A percentile compares a stretch with the other conserved stretches of the same genome.
phyloP scores from a whole-genome alignment of 2,329 filamentous ascomycete genomes.

The Talaromyces albobiverticillius region DNA sequence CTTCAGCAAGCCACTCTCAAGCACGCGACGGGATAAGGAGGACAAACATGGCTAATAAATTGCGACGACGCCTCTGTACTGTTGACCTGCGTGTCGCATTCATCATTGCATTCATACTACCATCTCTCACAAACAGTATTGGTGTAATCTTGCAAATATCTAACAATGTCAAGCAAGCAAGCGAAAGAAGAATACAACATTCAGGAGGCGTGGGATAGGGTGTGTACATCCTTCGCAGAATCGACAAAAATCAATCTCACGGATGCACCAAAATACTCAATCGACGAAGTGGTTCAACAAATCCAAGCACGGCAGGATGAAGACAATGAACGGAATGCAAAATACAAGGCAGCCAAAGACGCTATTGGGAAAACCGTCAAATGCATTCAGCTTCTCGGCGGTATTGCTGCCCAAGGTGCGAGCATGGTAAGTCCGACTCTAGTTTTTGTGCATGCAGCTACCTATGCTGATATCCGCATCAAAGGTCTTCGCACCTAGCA shows the following conservation, averaged over 20 bases:
- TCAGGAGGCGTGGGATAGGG: background rate
- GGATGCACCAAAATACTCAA: background rate
- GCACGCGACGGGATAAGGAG: too few species aligned
- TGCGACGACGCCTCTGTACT: too few species aligned
- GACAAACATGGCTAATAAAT: too few species aligned
- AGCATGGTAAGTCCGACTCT: background rate
- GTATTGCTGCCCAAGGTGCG: background rate
- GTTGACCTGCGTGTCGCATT: too few species aligned
- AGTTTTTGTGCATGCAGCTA: background rate
- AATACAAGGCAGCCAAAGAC: background rate
- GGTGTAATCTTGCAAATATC: too few species aligned
- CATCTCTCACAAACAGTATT: too few species aligned
- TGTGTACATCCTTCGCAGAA: background rate
- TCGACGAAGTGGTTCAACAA: background rate
- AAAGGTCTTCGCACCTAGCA: background rate
- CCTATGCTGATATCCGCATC: too few species aligned
- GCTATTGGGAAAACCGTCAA: background rate
- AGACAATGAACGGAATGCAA: background rate
- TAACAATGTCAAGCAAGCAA: background rate
- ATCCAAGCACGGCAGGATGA: background rate
- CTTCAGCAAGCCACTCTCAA: too few species aligned
- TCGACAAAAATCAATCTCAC: background rate
- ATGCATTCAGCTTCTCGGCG: background rate
- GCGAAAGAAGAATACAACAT: background rate
- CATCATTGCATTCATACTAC: too few species aligned